Conservation (phyloP, 164 flowering plant genomes). For the Chimonanthus praecox region DNA sequence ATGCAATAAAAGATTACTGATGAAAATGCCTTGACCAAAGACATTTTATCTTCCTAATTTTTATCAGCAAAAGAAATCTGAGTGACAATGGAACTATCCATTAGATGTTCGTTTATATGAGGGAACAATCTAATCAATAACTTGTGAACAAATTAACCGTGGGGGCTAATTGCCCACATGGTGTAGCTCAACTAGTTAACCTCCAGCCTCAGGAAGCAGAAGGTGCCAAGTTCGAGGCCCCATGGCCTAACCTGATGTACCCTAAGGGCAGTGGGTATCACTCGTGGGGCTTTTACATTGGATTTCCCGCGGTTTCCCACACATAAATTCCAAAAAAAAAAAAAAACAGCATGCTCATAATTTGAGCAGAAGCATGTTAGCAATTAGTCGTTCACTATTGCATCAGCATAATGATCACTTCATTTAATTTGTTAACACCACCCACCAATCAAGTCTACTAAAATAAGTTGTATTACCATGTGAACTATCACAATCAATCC, state of each 20-base stretch:
- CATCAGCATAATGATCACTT: background rate
- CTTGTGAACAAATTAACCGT: background rate
- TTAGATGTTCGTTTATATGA: too few relatives aligned
- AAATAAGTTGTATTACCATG: too few relatives aligned
- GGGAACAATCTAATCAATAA: background rate
- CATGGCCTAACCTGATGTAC: too few relatives aligned
- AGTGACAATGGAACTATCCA: too few relatives aligned
- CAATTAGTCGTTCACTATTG: background rate
- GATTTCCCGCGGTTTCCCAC: background rate
- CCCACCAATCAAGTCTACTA: background rate
- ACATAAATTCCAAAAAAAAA: background rate
- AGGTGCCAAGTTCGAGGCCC: background rate
- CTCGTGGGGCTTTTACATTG: background rate
- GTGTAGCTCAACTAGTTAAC: too few relatives aligned
- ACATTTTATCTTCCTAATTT: background rate
- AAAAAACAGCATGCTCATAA: background rate
- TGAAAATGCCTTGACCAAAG: background rate
- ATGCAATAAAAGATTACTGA: background rate
- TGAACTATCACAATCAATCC: background rate
- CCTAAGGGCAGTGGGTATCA: background rate
- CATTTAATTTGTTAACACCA: background rate
- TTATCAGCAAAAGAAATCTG: too few relatives aligned
- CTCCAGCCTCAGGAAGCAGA: background rate
- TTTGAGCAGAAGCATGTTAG: background rate
- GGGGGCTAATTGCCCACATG: too few relatives aligned